These are phyloP conservation scores for Fusarium domesticum DNA, from an alignment of 2,329 filamentous ascomycete species.

Conservation along the genomic window DNA sequence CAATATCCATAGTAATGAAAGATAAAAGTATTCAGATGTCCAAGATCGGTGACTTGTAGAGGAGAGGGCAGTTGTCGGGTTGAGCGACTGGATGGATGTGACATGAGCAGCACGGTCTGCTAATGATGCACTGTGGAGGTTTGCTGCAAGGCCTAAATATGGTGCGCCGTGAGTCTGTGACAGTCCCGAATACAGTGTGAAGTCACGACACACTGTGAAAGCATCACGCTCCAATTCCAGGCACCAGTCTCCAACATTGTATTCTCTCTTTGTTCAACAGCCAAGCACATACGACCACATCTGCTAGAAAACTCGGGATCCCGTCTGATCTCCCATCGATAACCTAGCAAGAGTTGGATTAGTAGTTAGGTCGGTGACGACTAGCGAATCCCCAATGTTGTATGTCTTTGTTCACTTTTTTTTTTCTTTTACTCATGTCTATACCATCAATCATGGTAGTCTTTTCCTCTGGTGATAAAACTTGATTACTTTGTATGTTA, in stretches of 20 bases:
- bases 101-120: no score
- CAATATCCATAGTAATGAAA: neutral
- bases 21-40: no score
- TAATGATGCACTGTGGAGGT: no score
- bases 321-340: slow-evolving; percentile 18
- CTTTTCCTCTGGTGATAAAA: no score
- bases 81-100: no score
- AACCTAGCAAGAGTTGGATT: slow-evolving; percentile 21
- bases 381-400: slow-evolving; percentile 21
- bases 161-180: no score
- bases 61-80: no score
- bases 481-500: neutral
- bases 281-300: slow-evolving; percentile 12
- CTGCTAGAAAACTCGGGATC: slow-evolving; percentile 19
- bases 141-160: no score
- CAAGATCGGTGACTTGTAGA: no score
- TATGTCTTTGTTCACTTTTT: slow-evolving; percentile 4
- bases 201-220: neutral
- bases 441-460: slow-evolving; percentile 6
- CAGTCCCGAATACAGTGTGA: neutral
- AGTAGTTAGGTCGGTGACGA: slow-evolving; percentile 21
- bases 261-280: slow-evolving; percentile 1
- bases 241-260: neutral
- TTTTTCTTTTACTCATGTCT: neutral
- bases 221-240: neutral